phyloP scores from a whole-genome alignment of 148 eudicot genomes.

The Rhododendron kiyosumense region DNA sequence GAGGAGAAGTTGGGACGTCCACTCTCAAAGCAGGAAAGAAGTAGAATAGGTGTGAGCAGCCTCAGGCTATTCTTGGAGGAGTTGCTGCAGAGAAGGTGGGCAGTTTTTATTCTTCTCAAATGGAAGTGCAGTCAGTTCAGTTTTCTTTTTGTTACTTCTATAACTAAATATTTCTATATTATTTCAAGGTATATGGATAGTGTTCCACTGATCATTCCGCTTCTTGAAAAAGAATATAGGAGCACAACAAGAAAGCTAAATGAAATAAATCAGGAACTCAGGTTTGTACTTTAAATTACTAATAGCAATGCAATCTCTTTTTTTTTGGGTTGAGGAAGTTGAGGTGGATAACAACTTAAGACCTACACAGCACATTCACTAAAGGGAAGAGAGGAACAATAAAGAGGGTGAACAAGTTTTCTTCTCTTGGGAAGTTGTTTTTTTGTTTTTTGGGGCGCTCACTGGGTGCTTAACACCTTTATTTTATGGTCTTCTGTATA shows the following conservation, averaged over 20 bases:
- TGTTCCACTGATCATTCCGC: slow-evolving; percentile 88
- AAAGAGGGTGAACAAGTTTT: neutral
- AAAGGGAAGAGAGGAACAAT: neutral
- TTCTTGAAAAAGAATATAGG: slow-evolving; percentile 91
- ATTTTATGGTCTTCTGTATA: neutral
- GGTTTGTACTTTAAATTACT: slow-evolving; percentile 41
- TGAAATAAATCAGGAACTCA: slow-evolving; percentile 78
- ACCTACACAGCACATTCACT: neutral
- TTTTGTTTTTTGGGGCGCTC: neutral
- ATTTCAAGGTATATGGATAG: slow-evolving; percentile 83
- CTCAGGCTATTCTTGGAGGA: slow-evolving; percentile 85
- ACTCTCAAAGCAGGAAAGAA: slow-evolving; percentile 77
- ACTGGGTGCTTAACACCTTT: neutral
- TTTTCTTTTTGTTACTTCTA: neutral
- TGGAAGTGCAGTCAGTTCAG: neutral
- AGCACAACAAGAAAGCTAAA: slow-evolving; percentile 58
- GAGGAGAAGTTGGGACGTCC: slow-evolving; percentile 89
- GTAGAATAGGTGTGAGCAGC: slow-evolving; percentile 94
- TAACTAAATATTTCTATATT: slow-evolving; percentile 8
- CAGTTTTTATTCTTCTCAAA: neutral
- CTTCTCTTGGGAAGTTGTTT: neutral
- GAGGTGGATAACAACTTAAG: neutral
- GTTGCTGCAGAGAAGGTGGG: slow-evolving; percentile 73
- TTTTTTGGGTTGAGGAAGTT: neutral
- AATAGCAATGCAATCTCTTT: neutral